These are phyloP conservation scores for Camelina hispida DNA, from an alignment of 345 rosid species.

Conservation along the genomic window DNA sequence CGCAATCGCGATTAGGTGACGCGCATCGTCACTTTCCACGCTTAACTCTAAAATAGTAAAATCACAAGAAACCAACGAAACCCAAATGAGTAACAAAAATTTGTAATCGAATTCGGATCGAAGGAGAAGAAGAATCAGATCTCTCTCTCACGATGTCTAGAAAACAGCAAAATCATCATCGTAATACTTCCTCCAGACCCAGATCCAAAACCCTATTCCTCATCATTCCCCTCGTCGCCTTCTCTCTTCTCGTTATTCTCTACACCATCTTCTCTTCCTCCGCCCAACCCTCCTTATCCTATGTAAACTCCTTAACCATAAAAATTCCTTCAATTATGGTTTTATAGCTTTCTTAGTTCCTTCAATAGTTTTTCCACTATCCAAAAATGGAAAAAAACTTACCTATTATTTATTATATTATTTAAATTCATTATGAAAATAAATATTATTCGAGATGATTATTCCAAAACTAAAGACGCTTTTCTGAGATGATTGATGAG, in stretches of 20 bases:
- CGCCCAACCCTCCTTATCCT: constrained; percentile 21
- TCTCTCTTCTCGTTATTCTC: constrained; percentile 41
- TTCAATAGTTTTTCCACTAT: no score
- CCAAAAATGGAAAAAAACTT: no score
- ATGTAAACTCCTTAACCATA: not conserved
- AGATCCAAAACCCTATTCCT: constrained; percentile 53
- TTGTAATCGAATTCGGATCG: constrained; percentile 21
- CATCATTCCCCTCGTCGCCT: constrained; percentile 36
- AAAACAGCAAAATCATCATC: constrained; percentile 43
- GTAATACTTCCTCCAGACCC: constrained; percentile 42
- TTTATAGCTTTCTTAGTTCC: no score
- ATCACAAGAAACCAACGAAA: no score
- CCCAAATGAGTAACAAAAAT: no score
- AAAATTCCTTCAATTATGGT: no score
- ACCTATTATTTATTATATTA: no score
- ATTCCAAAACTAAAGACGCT: no score
- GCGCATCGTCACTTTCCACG: not conserved
- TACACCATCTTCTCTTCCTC: constrained; percentile 38
- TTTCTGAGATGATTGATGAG: no score
- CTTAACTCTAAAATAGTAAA: not conserved
- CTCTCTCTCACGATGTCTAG: constrained; percentile 50
- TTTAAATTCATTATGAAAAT: no score
- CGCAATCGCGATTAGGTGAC: constrained; percentile 2
- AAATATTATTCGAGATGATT: no score
- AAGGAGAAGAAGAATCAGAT: constrained; percentile 27